Conservation (phyloP, 1,139 yeast genomes). For the Hyphopichia buzzinii region DNA sequence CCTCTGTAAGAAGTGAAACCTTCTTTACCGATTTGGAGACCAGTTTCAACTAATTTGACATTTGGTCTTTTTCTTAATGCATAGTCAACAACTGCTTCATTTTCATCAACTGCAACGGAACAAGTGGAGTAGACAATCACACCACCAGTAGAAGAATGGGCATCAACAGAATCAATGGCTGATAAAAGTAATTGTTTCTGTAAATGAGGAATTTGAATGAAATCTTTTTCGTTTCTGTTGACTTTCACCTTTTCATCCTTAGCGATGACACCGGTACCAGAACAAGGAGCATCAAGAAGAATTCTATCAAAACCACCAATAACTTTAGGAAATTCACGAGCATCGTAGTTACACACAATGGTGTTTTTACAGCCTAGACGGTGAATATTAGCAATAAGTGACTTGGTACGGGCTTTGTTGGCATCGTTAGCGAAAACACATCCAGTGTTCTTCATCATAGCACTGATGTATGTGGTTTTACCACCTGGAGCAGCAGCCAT, state of each 20-base stretch:
- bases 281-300: constrained; percentile 96
- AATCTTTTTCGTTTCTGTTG: constrained; percentile 93
- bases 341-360: constrained; percentile 95
- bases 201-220: constrained; percentile 92
- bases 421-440: constrained; percentile 97
- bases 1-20: constrained; percentile 95
- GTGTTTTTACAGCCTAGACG: constrained; percentile 96
- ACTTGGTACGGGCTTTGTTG: constrained; percentile 92
- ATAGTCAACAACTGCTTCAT: constrained; percentile 98
- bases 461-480: constrained; percentile 93
- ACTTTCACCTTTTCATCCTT: constrained; percentile 95
- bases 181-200: constrained; percentile 91
- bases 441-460: constrained; percentile 97
- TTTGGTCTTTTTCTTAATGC: constrained; percentile 96
- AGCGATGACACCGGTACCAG: constrained; percentile 99
- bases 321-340: constrained; percentile 96
- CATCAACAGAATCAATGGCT: constrained; percentile 97
- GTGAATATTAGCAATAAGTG: constrained; percentile 94
- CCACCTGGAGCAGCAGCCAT: constrained; percentile 99
- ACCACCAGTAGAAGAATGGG: constrained; percentile 89
- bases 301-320: constrained; percentile 98
- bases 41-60: constrained; percentile 90
- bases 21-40: constrained; percentile 91
- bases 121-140: constrained; percentile 96
- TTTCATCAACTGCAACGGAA: constrained; percentile 97